phyloP scores from a whole-genome alignment of 371 early-diverging fungal genomes.

The Mortierella sp. region DNA sequence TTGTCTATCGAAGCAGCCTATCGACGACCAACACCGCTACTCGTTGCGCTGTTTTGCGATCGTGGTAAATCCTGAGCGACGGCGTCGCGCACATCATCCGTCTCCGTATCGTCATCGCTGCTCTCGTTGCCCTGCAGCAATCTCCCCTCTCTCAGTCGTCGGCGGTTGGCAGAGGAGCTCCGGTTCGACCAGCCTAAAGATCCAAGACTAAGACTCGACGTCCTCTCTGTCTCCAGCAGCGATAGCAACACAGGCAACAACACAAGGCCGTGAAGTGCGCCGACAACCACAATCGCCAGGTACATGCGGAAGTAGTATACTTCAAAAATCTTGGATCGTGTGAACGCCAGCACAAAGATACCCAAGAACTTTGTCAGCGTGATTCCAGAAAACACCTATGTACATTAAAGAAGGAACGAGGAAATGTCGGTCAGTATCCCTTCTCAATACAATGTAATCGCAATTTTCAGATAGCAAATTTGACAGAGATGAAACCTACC shows the following conservation, averaged over 20 bases:
- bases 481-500: slow-evolving; percentile 49
- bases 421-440: background rate
- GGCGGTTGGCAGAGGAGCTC: slow-evolving; percentile 21
- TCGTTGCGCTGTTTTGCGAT: slow-evolving; percentile 37
- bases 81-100: slow-evolving; percentile 25
- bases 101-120: slow-evolving; percentile 41
- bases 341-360: slow-evolving; percentile 79
- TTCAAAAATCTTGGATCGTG: slow-evolving; percentile 82
- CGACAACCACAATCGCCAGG: slow-evolving; percentile 75
- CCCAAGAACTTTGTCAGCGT: slow-evolving; percentile 84
- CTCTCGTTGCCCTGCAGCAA: slow-evolving; percentile 43
- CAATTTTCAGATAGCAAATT: background rate
- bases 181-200: slow-evolving; percentile 40
- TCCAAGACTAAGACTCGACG: slow-evolving; percentile 32
- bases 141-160: slow-evolving; percentile 42
- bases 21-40: slow-evolving; percentile 30
- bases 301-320: slow-evolving; percentile 87
- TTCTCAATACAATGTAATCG: background rate
- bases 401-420: background rate
- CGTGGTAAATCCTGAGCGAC: slow-evolving; percentile 48
- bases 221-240: slow-evolving; percentile 56
- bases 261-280: slow-evolving; percentile 80
- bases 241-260: slow-evolving; percentile 76
- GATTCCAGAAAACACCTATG: slow-evolving; percentile 80
- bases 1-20: background rate